Base-by-base conservation (phyloP, 768 basidiomycete genomes). In the Asterophora parasitica region DNA sequence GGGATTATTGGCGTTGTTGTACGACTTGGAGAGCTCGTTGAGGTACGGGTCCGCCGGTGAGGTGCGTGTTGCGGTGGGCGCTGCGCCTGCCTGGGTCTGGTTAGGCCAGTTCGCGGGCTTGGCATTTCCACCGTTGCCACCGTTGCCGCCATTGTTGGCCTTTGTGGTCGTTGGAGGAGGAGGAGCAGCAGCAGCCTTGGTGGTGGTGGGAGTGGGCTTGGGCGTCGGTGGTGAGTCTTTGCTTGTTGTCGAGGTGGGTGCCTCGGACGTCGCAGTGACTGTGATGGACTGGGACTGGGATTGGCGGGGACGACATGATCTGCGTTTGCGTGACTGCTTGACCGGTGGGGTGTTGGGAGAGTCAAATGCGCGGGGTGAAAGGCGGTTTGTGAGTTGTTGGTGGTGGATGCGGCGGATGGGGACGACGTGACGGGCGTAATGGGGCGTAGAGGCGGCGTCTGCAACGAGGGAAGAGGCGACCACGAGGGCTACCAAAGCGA, bases 41-140 rank as follows among this genome's bases (percentile, higher is more conserved):
- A 65, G 61, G 57, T 46, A 63, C 4, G 64, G 64, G 33, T 65
- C 64, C 0, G 49, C 39, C 20, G 60, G 35, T 19, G 57, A 59
- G 26, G 64, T 51, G 27, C 55, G 48, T 11, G 59, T 61, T 10
- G 62, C 54, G 15, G 60, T 49, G 15, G 62, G 62, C 1, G 43
- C 40, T 4, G 58, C 42, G 12, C 56, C 60, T 0, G 55, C 34
- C 37, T 65, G 64, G 1, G 64, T 65, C 17, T 48, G 48, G 2
- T 57, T 50, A 3, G 62, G 64, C 62, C 64, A 63, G 43, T 61
- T 44, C 10, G 49, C 33, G 7, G 62, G 62, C 38, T 57, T 60
- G 49, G 49, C 47, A 16, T 38, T 47, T 10, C 52, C 58, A 5
- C 10, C 23, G n/a, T 39, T 46, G 15, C 37, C 46, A 10, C 44